Evolutionary conservation across 2,329 filamentous ascomycete species (phyloP).

Genomic region (Knoxdaviesia capensis): DNA sequence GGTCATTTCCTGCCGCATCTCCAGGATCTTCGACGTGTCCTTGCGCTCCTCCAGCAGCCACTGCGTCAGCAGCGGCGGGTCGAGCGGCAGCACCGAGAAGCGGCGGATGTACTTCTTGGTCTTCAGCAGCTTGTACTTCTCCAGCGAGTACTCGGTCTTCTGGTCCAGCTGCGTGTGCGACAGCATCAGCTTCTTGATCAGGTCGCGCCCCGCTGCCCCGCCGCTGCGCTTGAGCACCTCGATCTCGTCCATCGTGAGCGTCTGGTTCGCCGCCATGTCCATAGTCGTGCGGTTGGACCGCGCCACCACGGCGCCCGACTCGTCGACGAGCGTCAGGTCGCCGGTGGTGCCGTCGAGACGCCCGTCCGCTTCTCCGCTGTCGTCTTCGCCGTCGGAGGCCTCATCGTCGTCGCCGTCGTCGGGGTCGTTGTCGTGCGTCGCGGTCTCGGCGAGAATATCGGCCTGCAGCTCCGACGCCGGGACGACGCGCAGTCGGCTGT

Average conservation of each 20-base stretch:
- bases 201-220: constrained; percentile 61
- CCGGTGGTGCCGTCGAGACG: too few relatives aligned
- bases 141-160: constrained; percentile 83
- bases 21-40: constrained; percentile 62
- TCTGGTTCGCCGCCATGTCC: constrained; percentile 49
- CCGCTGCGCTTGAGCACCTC: constrained; percentile 56
- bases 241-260: constrained; percentile 54
- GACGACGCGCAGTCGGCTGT: constrained; percentile 56
- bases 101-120: constrained; percentile 80
- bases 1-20: constrained; percentile 68
- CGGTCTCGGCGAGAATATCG: constrained; percentile 40
- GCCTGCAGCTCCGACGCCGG: constrained; percentile 66
- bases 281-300: constrained; percentile 38
- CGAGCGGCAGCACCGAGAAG: constrained; percentile 70
- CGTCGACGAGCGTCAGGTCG: constrained; percentile 21
- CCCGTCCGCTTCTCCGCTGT: too few relatives aligned
- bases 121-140: constrained; percentile 91
- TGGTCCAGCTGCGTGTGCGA: constrained; percentile 81
- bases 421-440: constrained; percentile 15
- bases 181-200: constrained; percentile 81
- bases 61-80: constrained; percentile 54
- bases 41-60: constrained; percentile 57
- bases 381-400: constrained; percentile 18
- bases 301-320: constrained; percentile 23
- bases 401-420: constrained; percentile 26